Conservation (phyloP, 1,284 basidiomycete genomes). For the Cutaneotrichosporon mucoides region DNA sequence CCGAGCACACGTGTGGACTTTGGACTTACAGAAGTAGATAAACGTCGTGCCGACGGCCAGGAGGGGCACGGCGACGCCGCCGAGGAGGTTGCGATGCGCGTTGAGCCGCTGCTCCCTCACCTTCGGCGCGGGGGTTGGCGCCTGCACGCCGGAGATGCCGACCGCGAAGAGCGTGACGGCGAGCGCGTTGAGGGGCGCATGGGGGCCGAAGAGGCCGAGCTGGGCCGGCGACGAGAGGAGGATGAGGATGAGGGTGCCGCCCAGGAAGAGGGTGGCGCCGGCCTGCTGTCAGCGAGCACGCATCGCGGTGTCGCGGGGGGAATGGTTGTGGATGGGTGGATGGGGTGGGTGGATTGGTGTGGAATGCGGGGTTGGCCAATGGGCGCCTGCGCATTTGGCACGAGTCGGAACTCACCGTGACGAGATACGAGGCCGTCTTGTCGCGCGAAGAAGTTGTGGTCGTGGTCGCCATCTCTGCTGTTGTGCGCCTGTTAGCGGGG, state of each 20-base stretch:
- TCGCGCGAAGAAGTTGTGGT: constrained; percentile 11
- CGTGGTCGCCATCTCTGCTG: constrained; percentile 16
- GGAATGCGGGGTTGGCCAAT: not conserved
- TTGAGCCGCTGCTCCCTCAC: constrained; percentile 29
- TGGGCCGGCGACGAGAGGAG: constrained; percentile 20
- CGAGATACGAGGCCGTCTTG: constrained; percentile 12
- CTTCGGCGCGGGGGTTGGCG: constrained; percentile 28
- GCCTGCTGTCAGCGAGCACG: constrained; percentile 15
- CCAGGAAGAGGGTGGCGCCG: constrained; percentile 35
- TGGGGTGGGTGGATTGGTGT: not conserved
- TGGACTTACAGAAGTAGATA: constrained; percentile 36
- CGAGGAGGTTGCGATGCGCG: constrained; percentile 37
- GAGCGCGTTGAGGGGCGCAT: constrained; percentile 43
- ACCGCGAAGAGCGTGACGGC: constrained; percentile 37
- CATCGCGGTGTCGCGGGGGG: too few species aligned
- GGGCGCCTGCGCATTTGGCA: not conserved
- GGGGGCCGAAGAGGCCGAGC: constrained; percentile 42
- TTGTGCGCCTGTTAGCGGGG: too few species aligned
- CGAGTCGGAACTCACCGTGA: constrained; percentile 3
- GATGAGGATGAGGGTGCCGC: constrained; percentile 35
- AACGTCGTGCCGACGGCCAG: constrained; percentile 36
- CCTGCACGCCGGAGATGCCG: constrained; percentile 41
- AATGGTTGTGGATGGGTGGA: not conserved
- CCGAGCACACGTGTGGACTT: too few species aligned
- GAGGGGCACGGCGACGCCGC: constrained; percentile 33